phyloP scores from a whole-genome alignment of 2,329 filamentous ascomycete genomes.

The Pseudonectria buxi region DNA sequence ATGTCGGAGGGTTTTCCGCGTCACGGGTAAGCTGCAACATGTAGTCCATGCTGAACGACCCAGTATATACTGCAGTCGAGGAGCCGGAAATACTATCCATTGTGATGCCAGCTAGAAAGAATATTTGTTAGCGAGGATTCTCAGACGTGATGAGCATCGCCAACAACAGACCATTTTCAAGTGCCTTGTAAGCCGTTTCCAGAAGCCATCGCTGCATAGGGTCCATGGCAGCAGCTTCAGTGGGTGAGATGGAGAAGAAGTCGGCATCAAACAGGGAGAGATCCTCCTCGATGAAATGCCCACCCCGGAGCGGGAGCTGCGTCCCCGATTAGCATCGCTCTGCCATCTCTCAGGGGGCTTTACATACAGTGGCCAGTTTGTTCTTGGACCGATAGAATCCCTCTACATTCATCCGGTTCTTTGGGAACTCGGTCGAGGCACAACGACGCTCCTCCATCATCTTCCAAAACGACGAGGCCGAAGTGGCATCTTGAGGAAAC shows the following conservation, averaged over 20 bases:
- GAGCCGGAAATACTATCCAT: no score
- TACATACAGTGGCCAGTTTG: constrained; percentile 2
- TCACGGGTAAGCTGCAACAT: no score
- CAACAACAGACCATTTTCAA: no score
- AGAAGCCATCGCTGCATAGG: constrained; percentile 16
- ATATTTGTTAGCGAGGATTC: no score
- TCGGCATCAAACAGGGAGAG: constrained; percentile 7
- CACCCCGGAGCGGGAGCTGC: constrained; percentile 2
- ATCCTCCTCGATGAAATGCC: constrained; percentile 4
- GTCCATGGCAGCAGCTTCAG: constrained; percentile 16
- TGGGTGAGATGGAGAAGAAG: constrained; percentile 16
- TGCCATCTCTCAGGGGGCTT: neutral
- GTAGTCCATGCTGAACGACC: no score
- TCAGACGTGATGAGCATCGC: no score
- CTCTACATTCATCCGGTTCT: constrained; percentile 1
- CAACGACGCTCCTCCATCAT: no score
- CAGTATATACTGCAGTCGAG: no score
- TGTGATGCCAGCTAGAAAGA: no score
- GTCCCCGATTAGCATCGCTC: neutral
- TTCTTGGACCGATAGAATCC: constrained; percentile 4
- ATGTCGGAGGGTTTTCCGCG: no score
- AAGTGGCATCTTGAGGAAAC: no score
- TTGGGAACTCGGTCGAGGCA: constrained; percentile 1
- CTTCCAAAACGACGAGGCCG: no score
- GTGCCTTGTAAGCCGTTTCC: constrained; percentile 10